Conservation (phyloP, 768 basidiomycete genomes). For the Podaxis pistillaris region DNA sequence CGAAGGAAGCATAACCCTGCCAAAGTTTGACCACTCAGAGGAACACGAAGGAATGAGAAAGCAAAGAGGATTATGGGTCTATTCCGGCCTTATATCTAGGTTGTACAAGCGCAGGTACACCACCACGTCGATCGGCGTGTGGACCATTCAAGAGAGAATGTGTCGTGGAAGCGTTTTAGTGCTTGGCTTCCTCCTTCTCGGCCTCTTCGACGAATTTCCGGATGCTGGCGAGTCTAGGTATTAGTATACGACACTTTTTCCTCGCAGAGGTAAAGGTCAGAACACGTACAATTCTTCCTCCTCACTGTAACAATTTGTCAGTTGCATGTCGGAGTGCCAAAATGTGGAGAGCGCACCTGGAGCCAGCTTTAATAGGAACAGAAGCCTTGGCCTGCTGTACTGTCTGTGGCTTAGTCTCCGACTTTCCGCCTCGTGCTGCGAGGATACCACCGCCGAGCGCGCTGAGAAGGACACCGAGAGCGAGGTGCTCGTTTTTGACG, state of each 20-base stretch:
- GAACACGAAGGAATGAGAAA: not conserved
- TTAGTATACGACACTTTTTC: conserved; percentile 17
- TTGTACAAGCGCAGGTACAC: conserved; percentile 1
- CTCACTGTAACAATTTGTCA: conserved; percentile 48
- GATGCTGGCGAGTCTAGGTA: conserved; percentile 49
- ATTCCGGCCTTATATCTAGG: conserved; percentile 11
- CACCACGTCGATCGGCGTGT: not conserved
- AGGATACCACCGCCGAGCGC: conserved; percentile 54
- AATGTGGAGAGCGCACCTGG: conserved; percentile 52
- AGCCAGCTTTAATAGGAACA: conserved; percentile 63
- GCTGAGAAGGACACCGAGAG: conserved; percentile 61
- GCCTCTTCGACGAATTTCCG: conserved; percentile 78
- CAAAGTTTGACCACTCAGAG: not conserved
- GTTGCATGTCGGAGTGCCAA: not conserved
- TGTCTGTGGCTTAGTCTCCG: conserved; percentile 38
- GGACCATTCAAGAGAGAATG: not conserved
- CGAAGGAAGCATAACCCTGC: not conserved
- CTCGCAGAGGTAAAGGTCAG: not conserved
- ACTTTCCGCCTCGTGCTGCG: conserved; percentile 54
- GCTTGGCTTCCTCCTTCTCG: conserved; percentile 67
- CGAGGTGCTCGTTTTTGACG: conserved; percentile 80
- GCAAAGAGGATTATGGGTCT: conserved; percentile 11
- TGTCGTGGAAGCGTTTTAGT: conserved; percentile 28
- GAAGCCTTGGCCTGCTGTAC: conserved; percentile 59
- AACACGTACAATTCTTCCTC: conserved; percentile 75